A percentile compares a stretch with the other conserved stretches of the same genome.
Evolutionary conservation across 768 basidiomycete genomes (phyloP).

Genomic region (Tulasnella sp.): DNA sequence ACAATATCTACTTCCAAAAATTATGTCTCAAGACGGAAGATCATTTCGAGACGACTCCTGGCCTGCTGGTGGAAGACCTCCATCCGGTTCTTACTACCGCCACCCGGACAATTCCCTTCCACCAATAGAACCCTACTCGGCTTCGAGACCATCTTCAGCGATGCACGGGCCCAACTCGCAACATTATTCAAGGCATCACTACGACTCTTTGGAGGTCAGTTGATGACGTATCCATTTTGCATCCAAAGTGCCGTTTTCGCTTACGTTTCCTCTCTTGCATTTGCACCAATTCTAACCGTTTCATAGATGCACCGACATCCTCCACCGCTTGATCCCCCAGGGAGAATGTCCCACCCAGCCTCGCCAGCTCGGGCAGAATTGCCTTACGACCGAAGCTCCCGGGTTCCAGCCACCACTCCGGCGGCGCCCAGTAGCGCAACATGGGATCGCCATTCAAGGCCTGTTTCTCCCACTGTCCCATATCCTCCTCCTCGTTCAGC

Average conservation of each 20-base stretch:
- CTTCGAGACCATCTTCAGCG: background rate
- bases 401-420: background rate
- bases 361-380: background rate
- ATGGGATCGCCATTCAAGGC: background rate
- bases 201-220: conserved; percentile 7
- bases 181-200: background rate
- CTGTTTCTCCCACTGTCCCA: background rate
- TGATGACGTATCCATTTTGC: conserved; percentile 1
- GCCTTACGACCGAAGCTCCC: conserved; percentile 4
- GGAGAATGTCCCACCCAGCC: background rate
- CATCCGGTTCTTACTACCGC: conserved; percentile 2
- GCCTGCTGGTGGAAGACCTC: background rate
- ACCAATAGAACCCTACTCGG: background rate
- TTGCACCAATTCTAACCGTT: background rate
- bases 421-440: background rate
- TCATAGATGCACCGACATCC: background rate
- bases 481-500: background rate
- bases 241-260: background rate
- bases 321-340: background rate
- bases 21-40: conserved; percentile 12
- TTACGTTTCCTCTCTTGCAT: background rate
- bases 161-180: background rate
- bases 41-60: conserved; percentile 11
- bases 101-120: conserved; percentile 12
- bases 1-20: background rate